Conservation (phyloP, 495 filamentous ascomycete species). For the Podospora pseudocomata region DNA sequence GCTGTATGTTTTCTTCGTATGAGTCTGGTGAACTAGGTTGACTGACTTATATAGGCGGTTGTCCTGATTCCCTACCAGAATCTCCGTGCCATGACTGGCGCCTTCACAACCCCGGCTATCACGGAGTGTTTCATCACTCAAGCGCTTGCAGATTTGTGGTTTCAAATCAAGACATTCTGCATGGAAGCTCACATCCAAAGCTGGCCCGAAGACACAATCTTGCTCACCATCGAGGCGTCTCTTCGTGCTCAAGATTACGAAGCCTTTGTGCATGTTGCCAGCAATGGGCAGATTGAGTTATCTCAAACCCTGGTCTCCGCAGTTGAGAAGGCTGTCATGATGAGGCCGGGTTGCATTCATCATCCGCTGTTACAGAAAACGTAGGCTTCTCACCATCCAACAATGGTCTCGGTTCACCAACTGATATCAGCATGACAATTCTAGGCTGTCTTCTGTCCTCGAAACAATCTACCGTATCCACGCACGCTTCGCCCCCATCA, state of each 20-base stretch:
- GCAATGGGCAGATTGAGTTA: neutral
- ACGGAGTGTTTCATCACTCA: neutral
- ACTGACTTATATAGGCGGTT: neutral
- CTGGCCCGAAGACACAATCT: neutral
- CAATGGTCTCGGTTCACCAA: neutral
- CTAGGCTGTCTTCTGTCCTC: neutral
- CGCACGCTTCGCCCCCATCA: neutral
- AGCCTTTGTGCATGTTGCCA: neutral
- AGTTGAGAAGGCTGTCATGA: neutral
- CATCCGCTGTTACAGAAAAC: neutral
- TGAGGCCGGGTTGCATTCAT: neutral
- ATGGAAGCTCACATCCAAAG: neutral
- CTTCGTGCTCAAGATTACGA: neutral
- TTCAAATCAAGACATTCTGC: neutral
- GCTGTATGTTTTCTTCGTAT: neutral
- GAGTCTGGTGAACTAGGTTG: neutral
- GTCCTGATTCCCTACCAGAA: neutral
- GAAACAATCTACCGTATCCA: neutral
- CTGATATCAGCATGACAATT: neutral
- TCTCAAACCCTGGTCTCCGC: neutral
- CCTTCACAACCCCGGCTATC: neutral
- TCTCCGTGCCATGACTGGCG: neutral
- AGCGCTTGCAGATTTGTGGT: neutral
- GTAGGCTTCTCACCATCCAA: neutral
- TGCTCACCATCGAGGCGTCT: neutral